Evolutionary conservation across 257 asterid species (phyloP).

Genomic region (Ligustrum vulgare): DNA sequence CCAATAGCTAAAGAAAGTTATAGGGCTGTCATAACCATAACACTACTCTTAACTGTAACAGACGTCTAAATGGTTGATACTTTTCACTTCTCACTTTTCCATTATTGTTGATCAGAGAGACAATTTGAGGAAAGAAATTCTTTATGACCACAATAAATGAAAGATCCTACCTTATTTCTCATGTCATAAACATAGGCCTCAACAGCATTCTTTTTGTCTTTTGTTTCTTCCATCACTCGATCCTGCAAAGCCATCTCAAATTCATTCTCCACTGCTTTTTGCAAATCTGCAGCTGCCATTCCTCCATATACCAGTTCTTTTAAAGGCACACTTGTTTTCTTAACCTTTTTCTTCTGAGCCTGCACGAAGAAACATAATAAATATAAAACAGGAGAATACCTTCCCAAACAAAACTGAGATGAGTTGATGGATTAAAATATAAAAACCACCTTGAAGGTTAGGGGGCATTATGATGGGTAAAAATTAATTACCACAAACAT

Average conservation of each 20-base stretch:
- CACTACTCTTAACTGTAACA: too few relatives aligned
- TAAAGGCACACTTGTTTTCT: slow-evolving; percentile 66
- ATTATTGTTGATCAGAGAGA: background rate
- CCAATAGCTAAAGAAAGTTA: background rate
- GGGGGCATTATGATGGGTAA: background rate
- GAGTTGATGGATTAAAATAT: background rate
- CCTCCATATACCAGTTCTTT: slow-evolving; percentile 77
- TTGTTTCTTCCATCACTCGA: slow-evolving; percentile 97
- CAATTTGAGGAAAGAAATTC: background rate
- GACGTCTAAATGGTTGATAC: background rate
- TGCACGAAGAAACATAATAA: slow-evolving; percentile 39
- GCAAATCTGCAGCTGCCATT: slow-evolving; percentile 62
- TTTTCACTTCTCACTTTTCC: background rate
- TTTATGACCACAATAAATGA: background rate
- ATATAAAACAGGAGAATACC: background rate
- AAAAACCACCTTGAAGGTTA: background rate
- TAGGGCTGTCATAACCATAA: background rate
- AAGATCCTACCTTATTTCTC: slow-evolving; percentile 72
- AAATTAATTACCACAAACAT: background rate
- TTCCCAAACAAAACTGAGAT: background rate
- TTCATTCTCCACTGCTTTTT: slow-evolving; percentile 90
- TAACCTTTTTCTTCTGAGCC: slow-evolving; percentile 86
- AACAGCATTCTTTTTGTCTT: slow-evolving; percentile 94
- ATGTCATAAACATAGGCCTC: slow-evolving; percentile 93
- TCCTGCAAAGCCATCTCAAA: slow-evolving; percentile 99